Evolutionary conservation across 345 rosid species (phyloP).

Genomic region (Brassica juncea): DNA sequence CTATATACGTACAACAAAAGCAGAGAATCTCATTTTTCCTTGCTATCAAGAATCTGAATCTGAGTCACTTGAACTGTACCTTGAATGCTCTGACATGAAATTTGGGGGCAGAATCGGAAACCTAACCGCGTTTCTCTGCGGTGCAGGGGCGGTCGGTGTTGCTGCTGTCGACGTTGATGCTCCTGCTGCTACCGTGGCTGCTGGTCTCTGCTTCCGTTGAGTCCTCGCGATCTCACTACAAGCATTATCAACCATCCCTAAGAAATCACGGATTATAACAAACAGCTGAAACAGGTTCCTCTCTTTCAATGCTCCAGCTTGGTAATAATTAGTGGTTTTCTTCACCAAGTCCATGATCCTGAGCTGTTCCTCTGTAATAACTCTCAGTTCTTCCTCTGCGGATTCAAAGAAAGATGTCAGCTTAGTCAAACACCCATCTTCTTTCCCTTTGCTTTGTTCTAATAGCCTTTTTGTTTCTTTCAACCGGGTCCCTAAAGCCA

Average conservation of each 20-base stretch:
- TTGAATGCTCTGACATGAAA: conserved; percentile 58
- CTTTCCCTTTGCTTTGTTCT: conserved; percentile 40
- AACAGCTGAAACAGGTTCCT: conserved; percentile 61
- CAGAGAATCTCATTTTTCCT: not conserved
- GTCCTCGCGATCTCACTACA: conserved; percentile 69
- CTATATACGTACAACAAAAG: conserved; percentile 36
- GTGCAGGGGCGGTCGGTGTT: conserved; percentile 14
- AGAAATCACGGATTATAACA: conserved; percentile 70
- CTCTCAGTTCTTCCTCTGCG: conserved; percentile 60
- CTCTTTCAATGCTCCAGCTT: conserved; percentile 63
- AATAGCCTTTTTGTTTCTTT: conserved; percentile 52
- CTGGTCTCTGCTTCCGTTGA: conserved; percentile 50
- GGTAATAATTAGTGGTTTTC: conserved; percentile 78
- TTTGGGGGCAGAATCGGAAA: conserved; percentile 66
- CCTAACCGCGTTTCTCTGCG: conserved; percentile 46
- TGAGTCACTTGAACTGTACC: conserved; percentile 60
- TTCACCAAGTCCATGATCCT: conserved; percentile 67
- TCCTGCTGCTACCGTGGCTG: conserved; percentile 26
- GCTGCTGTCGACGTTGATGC: conserved; percentile 23
- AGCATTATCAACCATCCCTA: conserved; percentile 74
- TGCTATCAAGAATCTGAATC: conserved; percentile 57
- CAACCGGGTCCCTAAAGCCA: conserved; percentile 47
- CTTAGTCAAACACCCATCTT: conserved; percentile 52
- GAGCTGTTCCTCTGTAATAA: conserved; percentile 50
- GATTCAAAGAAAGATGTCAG: conserved; percentile 57